Conservation (phyloP, 1,139 yeast species). For the Pichia sp. region DNA sequence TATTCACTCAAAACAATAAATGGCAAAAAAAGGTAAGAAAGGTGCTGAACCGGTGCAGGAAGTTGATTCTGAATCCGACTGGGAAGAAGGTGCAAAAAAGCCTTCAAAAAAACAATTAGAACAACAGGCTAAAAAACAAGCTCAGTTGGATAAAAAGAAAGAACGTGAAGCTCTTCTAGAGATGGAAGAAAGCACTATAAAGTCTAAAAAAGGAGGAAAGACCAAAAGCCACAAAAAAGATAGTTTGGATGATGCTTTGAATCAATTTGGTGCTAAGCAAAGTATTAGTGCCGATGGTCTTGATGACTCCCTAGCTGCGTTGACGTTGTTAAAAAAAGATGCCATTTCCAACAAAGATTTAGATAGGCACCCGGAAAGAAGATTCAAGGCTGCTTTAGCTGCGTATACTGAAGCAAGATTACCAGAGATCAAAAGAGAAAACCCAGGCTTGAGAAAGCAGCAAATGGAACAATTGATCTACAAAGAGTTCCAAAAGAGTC, state of each 20-base stretch:
- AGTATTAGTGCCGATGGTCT: constrained; percentile 67
- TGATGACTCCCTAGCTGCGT: constrained; percentile 73
- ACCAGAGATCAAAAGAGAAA: constrained; percentile 68
- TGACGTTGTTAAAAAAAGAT: constrained; percentile 52
- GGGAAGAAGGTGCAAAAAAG: constrained; percentile 72
- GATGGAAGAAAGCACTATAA: constrained; percentile 53
- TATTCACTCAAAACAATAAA: constrained; percentile 6
- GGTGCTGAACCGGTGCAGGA: constrained; percentile 42
- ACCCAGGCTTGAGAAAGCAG: constrained; percentile 74
- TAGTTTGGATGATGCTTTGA: constrained; percentile 42
- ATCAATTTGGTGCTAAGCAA: constrained; percentile 22
- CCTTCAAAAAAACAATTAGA: constrained; percentile 66
- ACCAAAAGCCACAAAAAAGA: constrained; percentile 62
- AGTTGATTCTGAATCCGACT: constrained; percentile 46
- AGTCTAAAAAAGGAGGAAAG: constrained; percentile 65
- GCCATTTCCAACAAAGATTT: constrained; percentile 55
- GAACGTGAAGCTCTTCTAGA: constrained; percentile 51
- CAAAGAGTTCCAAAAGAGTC: constrained; percentile 77
- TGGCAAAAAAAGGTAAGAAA: constrained; percentile 52
- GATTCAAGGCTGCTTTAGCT: constrained; percentile 74
- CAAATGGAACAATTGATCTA: constrained; percentile 67
- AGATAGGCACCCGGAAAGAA: constrained; percentile 84
- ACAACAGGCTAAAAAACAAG: constrained; percentile 50
- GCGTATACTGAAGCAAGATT: constrained; percentile 67
- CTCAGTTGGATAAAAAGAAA: constrained; percentile 57